These are phyloP conservation scores for Beta macrorhiza DNA, from an alignment of 179 eudicot species.

Conservation along the genomic window DNA sequence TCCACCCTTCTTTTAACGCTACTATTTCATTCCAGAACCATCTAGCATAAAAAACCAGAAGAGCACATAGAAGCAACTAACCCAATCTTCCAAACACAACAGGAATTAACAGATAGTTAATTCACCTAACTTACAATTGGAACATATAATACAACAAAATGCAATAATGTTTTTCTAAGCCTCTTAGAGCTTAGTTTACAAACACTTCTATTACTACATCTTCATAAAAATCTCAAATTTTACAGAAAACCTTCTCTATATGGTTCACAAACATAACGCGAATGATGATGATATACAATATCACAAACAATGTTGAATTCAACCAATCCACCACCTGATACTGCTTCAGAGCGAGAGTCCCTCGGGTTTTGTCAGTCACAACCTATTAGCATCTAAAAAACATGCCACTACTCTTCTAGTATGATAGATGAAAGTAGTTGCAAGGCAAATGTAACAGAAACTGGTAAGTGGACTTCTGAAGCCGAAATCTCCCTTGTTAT, in stretches of 20 bases:
- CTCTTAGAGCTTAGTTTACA: conserved; percentile 24
- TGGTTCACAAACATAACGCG: conserved; percentile 10
- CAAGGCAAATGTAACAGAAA: conserved; percentile 22
- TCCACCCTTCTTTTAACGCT: too few species aligned
- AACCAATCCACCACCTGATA: conserved; percentile 22
- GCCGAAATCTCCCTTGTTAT: conserved; percentile 27
- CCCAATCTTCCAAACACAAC: not conserved
- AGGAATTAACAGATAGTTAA: not conserved
- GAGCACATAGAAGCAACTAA: not conserved
- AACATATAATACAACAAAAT: conserved; percentile 28
- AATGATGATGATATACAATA: conserved; percentile 16
- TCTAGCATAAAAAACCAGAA: not conserved
- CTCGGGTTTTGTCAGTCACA: conserved; percentile 23
- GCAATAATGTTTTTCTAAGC: conserved; percentile 21
- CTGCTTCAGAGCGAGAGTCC: conserved; percentile 21
- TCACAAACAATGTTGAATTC: conserved; percentile 17
- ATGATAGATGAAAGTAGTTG: conserved; percentile 19
- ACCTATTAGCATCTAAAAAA: conserved; percentile 25
- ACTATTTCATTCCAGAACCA: not conserved
- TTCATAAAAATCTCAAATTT: conserved; percentile 20
- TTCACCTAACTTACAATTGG: conserved; percentile 10
- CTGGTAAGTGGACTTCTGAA: conserved; percentile 3
- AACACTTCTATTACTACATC: conserved; percentile 18
- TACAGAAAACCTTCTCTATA: conserved; percentile 19
- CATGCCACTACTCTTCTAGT: conserved; percentile 19